These are phyloP conservation scores for Haplosporangium sp. DNA, from an alignment of 371 early-diverging fungal genomes.

Conservation along the genomic window DNA sequence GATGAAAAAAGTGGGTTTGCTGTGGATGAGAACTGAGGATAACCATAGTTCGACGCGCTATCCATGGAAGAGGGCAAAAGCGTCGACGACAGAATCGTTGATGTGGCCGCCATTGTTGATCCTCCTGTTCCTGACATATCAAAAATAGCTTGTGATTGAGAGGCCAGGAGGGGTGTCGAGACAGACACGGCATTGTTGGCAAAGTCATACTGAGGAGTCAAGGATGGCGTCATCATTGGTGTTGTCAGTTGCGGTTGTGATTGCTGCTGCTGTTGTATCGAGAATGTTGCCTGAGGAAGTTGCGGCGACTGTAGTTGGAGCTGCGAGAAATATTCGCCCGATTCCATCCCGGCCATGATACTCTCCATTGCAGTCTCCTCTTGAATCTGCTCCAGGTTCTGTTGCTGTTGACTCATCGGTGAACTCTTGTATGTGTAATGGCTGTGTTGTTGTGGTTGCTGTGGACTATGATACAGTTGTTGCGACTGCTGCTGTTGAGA, in stretches of 20 bases:
- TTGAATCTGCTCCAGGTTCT: slow-evolving; percentile 43
- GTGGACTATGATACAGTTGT: slow-evolving; percentile 22
- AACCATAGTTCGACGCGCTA: slow-evolving; percentile 19
- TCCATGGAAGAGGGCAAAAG: slow-evolving; percentile 25
- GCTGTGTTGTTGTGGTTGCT: slow-evolving; percentile 11
- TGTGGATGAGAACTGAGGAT: slow-evolving; percentile 26
- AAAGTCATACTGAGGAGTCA: slow-evolving; percentile 13
- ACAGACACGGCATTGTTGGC: slow-evolving; percentile 12
- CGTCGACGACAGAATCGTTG: slow-evolving; percentile 20
- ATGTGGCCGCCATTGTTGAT: slow-evolving; percentile 12
- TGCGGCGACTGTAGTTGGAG: slow-evolving; percentile 50
- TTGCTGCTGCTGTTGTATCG: slow-evolving; percentile 12
- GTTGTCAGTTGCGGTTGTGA: slow-evolving; percentile 9
- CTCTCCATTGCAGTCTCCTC: slow-evolving; percentile 50
- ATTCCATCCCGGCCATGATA: slow-evolving; percentile 49
- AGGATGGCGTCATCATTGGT: slow-evolving; percentile 19
- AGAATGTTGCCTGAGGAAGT: slow-evolving; percentile 25
- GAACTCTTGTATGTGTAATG: slow-evolving; percentile 12
- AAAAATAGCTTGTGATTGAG: slow-evolving; percentile 31
- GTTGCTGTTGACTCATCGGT: slow-evolving; percentile 40
- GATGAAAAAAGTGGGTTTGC: slow-evolving; percentile 44
- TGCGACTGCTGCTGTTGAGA: slow-evolving; percentile 23
- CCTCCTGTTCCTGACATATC: slow-evolving; percentile 26
- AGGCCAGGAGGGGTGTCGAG: slow-evolving; percentile 39
- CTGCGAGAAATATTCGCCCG: slow-evolving; percentile 47